Conservation (phyloP, 2,329 filamentous ascomycete species). For the Hypoxylon sp. region DNA sequence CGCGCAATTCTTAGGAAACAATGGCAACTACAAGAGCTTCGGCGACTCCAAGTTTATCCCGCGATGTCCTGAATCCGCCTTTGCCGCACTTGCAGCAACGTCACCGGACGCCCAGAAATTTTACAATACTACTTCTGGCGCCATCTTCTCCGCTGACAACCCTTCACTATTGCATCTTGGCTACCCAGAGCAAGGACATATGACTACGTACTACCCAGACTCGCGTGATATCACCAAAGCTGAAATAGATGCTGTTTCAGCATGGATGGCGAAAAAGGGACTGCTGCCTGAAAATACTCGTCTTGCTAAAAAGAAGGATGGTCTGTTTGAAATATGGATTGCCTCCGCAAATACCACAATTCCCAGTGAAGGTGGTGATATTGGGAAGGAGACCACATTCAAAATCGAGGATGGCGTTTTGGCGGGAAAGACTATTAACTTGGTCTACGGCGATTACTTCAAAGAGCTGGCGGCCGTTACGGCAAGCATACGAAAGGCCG, state of each 20-base stretch:
- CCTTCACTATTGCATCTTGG: constrained; percentile 79
- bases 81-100: constrained; percentile 74
- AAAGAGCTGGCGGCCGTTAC: constrained; percentile 78
- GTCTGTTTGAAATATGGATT: constrained; percentile 79
- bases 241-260: constrained; percentile 80
- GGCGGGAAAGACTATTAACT: constrained; percentile 75
- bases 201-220: constrained; percentile 86
- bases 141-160: constrained; percentile 77
- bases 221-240: constrained; percentile 79
- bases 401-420: constrained; percentile 70
- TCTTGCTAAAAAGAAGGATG: constrained; percentile 74
- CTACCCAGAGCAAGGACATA: constrained; percentile 79
- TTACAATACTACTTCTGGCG: constrained; percentile 77
- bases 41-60: constrained; percentile 89
- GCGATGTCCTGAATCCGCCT: constrained; percentile 72
- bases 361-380: constrained; percentile 74
- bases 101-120: constrained; percentile 71
- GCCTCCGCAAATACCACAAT: constrained; percentile 74
- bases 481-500: constrained; percentile 76
- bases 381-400: constrained; percentile 74
- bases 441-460: constrained; percentile 81
- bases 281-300: constrained; percentile 83
- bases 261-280: constrained; percentile 78
- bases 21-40: constrained; percentile 89
- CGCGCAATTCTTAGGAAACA: constrained; percentile 82